Evolutionary conservation across 805 yeast genomes (phyloP).

Genomic region (Kazachstania martiniae): DNA sequence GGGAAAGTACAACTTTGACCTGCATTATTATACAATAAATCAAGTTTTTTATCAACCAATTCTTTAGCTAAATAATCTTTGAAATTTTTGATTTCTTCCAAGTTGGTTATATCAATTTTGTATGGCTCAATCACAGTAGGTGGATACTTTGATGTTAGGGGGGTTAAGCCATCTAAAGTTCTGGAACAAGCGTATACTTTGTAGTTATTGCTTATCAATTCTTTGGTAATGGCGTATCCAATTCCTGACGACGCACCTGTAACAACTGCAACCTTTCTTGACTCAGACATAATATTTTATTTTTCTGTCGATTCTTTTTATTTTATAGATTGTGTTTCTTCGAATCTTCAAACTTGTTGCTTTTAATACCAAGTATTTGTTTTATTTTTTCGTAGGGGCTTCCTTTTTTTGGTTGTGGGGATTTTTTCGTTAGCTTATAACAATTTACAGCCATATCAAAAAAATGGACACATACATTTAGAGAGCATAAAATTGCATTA

Average conservation of each 20-base stretch:
- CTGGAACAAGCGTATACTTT: constrained; percentile 68
- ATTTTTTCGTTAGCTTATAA: no score
- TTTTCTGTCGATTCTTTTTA: not conserved
- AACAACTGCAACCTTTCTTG: constrained; percentile 41
- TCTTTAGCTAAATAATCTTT: constrained; percentile 33
- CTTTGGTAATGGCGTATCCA: constrained; percentile 38
- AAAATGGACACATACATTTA: no score
- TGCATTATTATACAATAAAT: constrained; percentile 63
- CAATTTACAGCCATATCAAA: no score
- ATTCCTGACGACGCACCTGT: constrained; percentile 56
- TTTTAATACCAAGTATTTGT: no score
- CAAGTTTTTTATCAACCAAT: constrained; percentile 39
- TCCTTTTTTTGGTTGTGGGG: no score
- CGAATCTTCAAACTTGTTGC: no score
- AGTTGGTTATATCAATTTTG: constrained; percentile 46
- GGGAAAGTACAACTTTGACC: constrained; percentile 68
- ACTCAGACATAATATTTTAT: no score
- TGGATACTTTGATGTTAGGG: constrained; percentile 26
- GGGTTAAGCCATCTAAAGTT: constrained; percentile 48
- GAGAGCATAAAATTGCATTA: no score
- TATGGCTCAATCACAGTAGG: constrained; percentile 34
- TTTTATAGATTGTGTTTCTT: no score
- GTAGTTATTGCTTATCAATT: constrained; percentile 41
- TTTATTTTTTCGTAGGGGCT: no score
- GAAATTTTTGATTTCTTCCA: constrained; percentile 36